These are phyloP conservation scores for Phytophthora litchii DNA, from an alignment of 352 stramenopile genomes.

Conservation along the genomic window DNA sequence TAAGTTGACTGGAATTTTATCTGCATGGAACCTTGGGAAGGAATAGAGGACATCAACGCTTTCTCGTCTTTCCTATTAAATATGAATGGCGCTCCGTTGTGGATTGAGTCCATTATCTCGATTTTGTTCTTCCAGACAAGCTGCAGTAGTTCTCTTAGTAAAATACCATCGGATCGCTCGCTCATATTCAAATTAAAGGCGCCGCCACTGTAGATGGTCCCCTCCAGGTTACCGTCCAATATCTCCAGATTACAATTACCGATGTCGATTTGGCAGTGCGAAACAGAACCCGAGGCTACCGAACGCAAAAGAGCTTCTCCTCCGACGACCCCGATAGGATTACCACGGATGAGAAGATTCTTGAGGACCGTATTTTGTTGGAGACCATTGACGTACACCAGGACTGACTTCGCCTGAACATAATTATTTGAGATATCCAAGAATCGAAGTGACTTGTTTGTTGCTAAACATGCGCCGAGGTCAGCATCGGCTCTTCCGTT, in stretches of 20 bases:
- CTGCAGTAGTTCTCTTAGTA: slow-evolving; percentile 62
- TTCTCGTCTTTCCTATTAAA: slow-evolving; percentile 74
- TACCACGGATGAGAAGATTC: slow-evolving; percentile 61
- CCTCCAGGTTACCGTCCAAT: slow-evolving; percentile 50
- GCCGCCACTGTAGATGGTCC: slow-evolving; percentile 51
- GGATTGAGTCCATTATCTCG: slow-evolving; percentile 54
- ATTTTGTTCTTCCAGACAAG: slow-evolving; percentile 64
- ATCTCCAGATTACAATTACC: slow-evolving; percentile 74
- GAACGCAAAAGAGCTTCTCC: slow-evolving; percentile 64
- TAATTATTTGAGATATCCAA: slow-evolving; percentile 78
- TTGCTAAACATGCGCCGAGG: slow-evolving; percentile 62
- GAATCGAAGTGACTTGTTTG: slow-evolving; percentile 64
- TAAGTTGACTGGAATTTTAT: slow-evolving; percentile 71
- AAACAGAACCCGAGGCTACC: slow-evolving; percentile 49
- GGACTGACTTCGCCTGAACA: slow-evolving; percentile 58
- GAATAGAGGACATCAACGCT: slow-evolving; percentile 43
- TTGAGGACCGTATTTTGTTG: slow-evolving; percentile 64
- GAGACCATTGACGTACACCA: slow-evolving; percentile 68
- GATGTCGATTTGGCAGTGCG: slow-evolving; percentile 66
- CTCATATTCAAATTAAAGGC: slow-evolving; percentile 58
- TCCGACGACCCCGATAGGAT: slow-evolving; percentile 68
- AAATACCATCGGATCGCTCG: slow-evolving; percentile 55
- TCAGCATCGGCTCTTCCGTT: slow-evolving; percentile 69
- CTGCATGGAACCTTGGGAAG: slow-evolving; percentile 48
- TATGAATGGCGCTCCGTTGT: slow-evolving; percentile 50